phyloP scores from a whole-genome alignment of 805 yeast genomes.

The Metschnikowia henanensis region DNA sequence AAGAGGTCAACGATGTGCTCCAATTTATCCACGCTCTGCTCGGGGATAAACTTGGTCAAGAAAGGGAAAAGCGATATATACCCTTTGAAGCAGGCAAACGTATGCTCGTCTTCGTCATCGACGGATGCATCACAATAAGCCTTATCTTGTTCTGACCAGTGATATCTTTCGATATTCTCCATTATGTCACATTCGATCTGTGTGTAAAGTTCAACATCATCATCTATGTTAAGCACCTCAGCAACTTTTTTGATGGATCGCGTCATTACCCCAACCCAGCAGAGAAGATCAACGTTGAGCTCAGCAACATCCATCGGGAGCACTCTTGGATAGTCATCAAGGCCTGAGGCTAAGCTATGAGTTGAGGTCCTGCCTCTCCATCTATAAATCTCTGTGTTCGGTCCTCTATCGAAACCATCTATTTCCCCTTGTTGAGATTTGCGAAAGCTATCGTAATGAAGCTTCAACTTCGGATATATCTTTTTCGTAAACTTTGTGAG shows the following conservation, averaged over 20 bases:
- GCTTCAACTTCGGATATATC: constrained; percentile 74
- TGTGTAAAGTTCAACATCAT: constrained; percentile 57
- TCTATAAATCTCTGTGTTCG: constrained; percentile 64
- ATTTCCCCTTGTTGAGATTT: constrained; percentile 74
- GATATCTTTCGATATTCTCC: constrained; percentile 66
- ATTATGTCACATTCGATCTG: constrained; percentile 55
- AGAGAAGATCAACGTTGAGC: constrained; percentile 80
- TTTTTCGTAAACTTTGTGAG: constrained; percentile 55
- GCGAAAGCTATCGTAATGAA: constrained; percentile 85
- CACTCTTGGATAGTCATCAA: constrained; percentile 94
- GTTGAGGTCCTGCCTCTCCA: constrained; percentile 91
- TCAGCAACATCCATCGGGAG: constrained; percentile 82
- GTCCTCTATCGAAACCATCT: constrained; percentile 64
- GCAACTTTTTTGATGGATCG: constrained; percentile 78
- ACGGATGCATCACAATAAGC: constrained; percentile 84
- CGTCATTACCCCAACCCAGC: constrained; percentile 96
- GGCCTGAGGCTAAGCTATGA: constrained; percentile 89
- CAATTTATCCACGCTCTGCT: constrained; percentile 45
- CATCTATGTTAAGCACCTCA: constrained; percentile 51
- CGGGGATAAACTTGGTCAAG: constrained; percentile 60
- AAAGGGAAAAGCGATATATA: constrained; percentile 88
- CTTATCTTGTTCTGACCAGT: constrained; percentile 71
- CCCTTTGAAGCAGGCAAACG: constrained; percentile 83
- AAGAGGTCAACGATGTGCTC: constrained; percentile 55
- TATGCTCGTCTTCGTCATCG: constrained; percentile 66